Evolutionary conservation across 805 yeast genomes (phyloP).

Genomic region (Limtongia smithiae): DNA sequence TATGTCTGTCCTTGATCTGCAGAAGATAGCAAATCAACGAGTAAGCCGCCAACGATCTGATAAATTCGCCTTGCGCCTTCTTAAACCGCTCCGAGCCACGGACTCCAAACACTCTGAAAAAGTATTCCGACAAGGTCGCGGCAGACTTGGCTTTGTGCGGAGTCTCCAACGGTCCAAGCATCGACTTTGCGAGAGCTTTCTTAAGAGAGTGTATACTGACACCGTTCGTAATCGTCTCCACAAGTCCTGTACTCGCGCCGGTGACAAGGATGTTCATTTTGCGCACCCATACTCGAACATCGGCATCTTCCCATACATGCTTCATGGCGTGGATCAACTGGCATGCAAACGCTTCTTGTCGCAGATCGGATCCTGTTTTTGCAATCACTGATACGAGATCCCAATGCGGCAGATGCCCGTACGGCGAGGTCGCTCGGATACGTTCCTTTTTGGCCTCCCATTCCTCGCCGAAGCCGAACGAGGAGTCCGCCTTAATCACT

Average conservation of each 20-base stretch:
- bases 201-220: conserved; percentile 91
- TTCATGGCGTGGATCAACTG: conserved; percentile 87
- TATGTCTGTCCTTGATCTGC: conserved; percentile 96
- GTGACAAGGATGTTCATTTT: conserved; percentile 89
- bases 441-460: conserved; percentile 82
- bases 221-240: conserved; percentile 94
- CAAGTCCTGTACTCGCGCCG: conserved; percentile 84
- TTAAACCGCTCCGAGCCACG: conserved; percentile 49
- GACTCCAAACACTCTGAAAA: conserved; percentile 68
- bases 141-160: conserved; percentile 56
- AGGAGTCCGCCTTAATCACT: conserved; percentile 49
- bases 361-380: conserved; percentile 90
- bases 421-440: conserved; percentile 71
- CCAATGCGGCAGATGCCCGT: conserved; percentile 89
- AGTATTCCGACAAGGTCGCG: conserved; percentile 75
- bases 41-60: conserved; percentile 86
- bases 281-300: conserved; percentile 83
- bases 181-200: conserved; percentile 78
- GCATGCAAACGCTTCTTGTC: conserved; percentile 97
- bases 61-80: conserved; percentile 80
- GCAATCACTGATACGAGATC: conserved; percentile 93
- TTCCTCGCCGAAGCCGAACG: conserved; percentile 80
- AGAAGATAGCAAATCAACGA: conserved; percentile 84
- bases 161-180: conserved; percentile 63
- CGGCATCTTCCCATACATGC: conserved; percentile 69